Base-by-base conservation (phyloP, 2,329 filamentous ascomycete species). In the Cadophora gregata region DNA sequence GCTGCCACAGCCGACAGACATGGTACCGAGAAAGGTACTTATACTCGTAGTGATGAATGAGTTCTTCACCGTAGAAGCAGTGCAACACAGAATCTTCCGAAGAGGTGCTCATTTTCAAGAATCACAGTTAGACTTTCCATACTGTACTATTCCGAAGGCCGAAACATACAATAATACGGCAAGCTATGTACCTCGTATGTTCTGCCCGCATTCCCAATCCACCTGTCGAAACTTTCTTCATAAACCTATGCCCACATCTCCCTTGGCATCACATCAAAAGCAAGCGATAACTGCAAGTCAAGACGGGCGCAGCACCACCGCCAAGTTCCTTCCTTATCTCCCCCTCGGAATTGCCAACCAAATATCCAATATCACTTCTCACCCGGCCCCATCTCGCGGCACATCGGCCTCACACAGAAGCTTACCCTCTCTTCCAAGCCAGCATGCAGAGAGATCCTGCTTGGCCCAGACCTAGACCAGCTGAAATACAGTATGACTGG, bases 211-310 rank as follows among this genome's bases (percentile, higher is more conserved):
- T 21, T 36, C 36, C 36, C 27, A 45, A 51, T n/a, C 14, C 25
- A 9, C 19, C 19, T 36, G 29, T 50, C 21, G 9, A 24, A 27
- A 25, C 8, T 10, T 24, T 53, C n/a, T 9, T 38, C 47, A 27
- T 27, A 38, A 27, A 48, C n/a, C 31, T 50, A n/a, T 33, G 31
- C 31, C 25, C 59, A 25, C 45, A 12, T 36, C 62, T 27, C n/a
- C 29, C 53, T 64, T 59, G 53, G 51, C 62, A 64, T 56, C 50
- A n/a, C 42, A 47, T 47, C 38, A 58, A 47, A 48, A 63, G 31
- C 48, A 64, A 58, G 59, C n/a, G 6, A 7, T n/a, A 21, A 21
- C 7, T 21, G 10, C 19, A 5, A 9, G 4, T 47, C 42, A 47
- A 21, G 5, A 27, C 62, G 36, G 53, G 60, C 60, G 31, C 60